phyloP scores from a whole-genome alignment of 768 basidiomycete species.

The Agrocybe pediades region DNA sequence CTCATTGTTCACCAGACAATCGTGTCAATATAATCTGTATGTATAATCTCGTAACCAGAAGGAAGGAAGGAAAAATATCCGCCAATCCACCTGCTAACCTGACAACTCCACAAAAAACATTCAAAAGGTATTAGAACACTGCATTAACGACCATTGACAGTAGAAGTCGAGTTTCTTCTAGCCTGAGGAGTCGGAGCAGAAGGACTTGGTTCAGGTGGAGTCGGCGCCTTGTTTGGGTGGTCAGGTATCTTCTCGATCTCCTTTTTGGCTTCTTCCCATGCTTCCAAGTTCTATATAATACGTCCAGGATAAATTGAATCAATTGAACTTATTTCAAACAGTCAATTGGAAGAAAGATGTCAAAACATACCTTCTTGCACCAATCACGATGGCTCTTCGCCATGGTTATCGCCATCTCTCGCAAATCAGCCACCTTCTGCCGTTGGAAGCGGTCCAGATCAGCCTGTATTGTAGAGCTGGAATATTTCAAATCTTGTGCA shows the following conservation, averaged over 20 bases:
- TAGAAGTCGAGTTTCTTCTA: slow-evolving; percentile 69
- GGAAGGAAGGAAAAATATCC: too few species aligned
- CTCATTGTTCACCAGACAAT: not conserved
- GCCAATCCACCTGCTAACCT: not conserved
- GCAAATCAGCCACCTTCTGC: slow-evolving; percentile 95
- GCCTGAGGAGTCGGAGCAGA: slow-evolving; percentile 34
- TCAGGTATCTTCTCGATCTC: slow-evolving; percentile 90
- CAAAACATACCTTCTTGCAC: slow-evolving; percentile 81
- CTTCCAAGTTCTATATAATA: slow-evolving; percentile 80
- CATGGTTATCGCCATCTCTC: slow-evolving; percentile 92
- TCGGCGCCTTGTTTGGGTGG: slow-evolving; percentile 77
- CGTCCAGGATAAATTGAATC: not conserved
- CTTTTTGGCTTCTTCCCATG: slow-evolving; percentile 94
- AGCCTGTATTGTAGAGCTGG: slow-evolving; percentile 94
- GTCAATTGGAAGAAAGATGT: slow-evolving; percentile 10
- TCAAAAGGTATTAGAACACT: too few species aligned
- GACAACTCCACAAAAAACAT: not conserved
- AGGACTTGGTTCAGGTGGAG: slow-evolving; percentile 33
- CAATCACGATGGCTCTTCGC: slow-evolving; percentile 91
- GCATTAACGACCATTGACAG: slow-evolving; percentile 65
- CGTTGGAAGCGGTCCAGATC: slow-evolving; percentile 98
- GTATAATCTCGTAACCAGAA: not conserved
- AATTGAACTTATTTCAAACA: slow-evolving; percentile 12
- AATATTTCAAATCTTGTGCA: slow-evolving; percentile 94
- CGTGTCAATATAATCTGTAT: not conserved